phyloP scores from a whole-genome alignment of 2,329 filamentous ascomycete species.

The Knufia petricola region DNA sequence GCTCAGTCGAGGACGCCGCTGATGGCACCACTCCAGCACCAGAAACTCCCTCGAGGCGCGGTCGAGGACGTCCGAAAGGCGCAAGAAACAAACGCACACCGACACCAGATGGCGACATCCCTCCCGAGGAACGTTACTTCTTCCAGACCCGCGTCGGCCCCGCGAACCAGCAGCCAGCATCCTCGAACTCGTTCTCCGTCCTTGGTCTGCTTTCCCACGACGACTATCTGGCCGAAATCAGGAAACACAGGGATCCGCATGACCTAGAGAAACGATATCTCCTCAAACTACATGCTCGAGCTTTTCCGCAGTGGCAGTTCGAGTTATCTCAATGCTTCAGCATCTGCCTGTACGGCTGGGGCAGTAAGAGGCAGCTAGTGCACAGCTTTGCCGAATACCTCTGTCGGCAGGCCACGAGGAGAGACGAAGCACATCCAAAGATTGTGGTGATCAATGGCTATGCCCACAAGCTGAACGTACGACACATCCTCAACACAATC shows the following conservation, averaged over 20 bases:
- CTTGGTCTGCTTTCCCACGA: conserved; percentile 76
- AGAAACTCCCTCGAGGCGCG: conserved; percentile 46
- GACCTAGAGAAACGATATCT: conserved; percentile 60
- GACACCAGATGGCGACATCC: conserved; percentile 70
- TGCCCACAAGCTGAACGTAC: conserved; percentile 36
- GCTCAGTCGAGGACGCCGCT: conserved; percentile 28
- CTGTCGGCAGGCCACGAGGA: conserved; percentile 2
- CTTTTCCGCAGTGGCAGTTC: conserved; percentile 86
- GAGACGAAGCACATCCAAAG: conserved; percentile 35
- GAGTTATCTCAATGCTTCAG: conserved; percentile 81
- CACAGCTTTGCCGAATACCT: conserved; percentile 65
- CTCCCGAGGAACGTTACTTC: conserved; percentile 86
- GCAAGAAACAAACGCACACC: conserved; percentile 56
- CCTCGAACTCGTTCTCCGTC: conserved; percentile 69
- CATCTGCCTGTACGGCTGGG: conserved; percentile 84
- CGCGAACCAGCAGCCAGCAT: conserved; percentile 56
- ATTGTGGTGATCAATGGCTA: conserved; percentile 88
- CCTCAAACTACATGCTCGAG: conserved; percentile 63
- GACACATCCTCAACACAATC: conserved; percentile 47
- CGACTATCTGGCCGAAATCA: conserved; percentile 69
- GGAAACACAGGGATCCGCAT: conserved; percentile 59
- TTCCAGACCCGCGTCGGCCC: conserved; percentile 77
- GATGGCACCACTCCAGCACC: conserved; percentile 33
- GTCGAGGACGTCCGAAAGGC: conserved; percentile 46
- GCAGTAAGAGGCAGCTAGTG: conserved; percentile 71